Base-by-base conservation (phyloP, 169 alveolate species). In the Eimeria necatrix region DNA sequence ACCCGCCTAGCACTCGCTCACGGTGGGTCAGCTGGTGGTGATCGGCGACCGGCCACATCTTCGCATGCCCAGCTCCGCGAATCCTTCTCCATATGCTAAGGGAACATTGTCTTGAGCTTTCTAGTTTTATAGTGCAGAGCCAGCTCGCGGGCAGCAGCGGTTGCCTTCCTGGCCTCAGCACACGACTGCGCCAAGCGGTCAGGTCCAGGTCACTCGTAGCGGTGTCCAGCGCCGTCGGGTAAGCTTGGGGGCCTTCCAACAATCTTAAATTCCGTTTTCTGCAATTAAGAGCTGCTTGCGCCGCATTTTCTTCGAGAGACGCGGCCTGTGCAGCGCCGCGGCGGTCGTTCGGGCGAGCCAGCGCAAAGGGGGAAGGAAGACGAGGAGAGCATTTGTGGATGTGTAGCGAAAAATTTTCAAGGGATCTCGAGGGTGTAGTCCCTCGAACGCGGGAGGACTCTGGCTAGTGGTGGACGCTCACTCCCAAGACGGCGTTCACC, bases 21-120 rank as follows among this genome's bases (percentile, higher is more conserved):
- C 90, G 91, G 91, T 84, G 91, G 91, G 91, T 84, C 91, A 84
- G 91, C 91, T 18, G 76, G 91, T 84, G 60, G 73, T 84, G 91
- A 56, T 51, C 80, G 78, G 68, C 49, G 91, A 53, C 91, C 74
- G 91, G 76, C 91, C 91, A 53, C 70, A 56, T 60, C 74, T 22
- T 24, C 49, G 48, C 74, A 26, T 41, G 32, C 46, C 60, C 41
- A 76, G 56, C 10, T 26, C 60, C 4, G 20, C 4, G 41, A 32
- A 56, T 49, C 84, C 59, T 41, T 76, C 49, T 84, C 32, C 48
- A 24, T 84, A 16, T 32, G 18, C 59, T 84, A 60, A 24, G 48
- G 84, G 80, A 84, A 84, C 46, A 84, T 84, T 84, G 91, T 84
- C 91, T 84, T 53, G 84, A 7, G 24, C 78, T 56, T 56, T 84